Conservation (phyloP, 495 filamentous ascomycete species). For the Parachaetomium inaequale region DNA sequence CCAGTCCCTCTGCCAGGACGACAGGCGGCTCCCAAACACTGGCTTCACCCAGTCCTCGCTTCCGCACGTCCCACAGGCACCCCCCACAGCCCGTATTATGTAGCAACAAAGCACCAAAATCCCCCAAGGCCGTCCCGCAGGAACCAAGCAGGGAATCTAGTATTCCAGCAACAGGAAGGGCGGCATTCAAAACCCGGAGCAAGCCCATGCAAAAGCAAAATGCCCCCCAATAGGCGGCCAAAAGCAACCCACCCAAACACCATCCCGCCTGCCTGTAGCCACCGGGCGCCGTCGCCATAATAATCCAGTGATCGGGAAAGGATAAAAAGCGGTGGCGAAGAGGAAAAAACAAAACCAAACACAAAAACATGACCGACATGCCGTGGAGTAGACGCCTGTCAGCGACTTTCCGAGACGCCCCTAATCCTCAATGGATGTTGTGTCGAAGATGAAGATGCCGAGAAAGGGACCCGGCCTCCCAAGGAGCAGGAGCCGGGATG, state of each 20-base stretch:
- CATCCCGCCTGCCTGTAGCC: constrained; percentile 21
- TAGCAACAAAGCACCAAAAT: constrained; percentile 9
- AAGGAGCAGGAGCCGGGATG: constrained; percentile 21
- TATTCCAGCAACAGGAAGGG: constrained; percentile 15
- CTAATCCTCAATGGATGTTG: constrained; percentile 15
- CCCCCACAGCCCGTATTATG: constrained; percentile 16
- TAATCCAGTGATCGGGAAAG: constrained; percentile 19
- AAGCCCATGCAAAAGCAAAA: constrained; percentile 5
- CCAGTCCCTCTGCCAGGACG: background rate
- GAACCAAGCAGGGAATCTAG: background rate
- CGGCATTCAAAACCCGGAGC: constrained; percentile 8
- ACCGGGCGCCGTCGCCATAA: constrained; percentile 33
- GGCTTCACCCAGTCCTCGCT: constrained; percentile 10
- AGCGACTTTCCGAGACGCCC: constrained; percentile 13
- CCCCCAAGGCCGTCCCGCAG: background rate
- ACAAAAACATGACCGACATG: constrained; percentile 21
- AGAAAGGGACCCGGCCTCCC: constrained; percentile 14
- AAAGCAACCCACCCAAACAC: constrained; percentile 22
- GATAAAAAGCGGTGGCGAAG: constrained; percentile 14
- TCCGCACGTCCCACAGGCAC: constrained; percentile 2
- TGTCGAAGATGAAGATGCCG: constrained; percentile 21
- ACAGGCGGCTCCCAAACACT: background rate
- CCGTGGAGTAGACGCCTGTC: constrained; percentile 16
- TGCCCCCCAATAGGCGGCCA: background rate
- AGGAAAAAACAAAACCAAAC: constrained; percentile 18